Evolutionary conservation across 306 rosid genomes (phyloP).

Genomic region (Vigna angularis): DNA sequence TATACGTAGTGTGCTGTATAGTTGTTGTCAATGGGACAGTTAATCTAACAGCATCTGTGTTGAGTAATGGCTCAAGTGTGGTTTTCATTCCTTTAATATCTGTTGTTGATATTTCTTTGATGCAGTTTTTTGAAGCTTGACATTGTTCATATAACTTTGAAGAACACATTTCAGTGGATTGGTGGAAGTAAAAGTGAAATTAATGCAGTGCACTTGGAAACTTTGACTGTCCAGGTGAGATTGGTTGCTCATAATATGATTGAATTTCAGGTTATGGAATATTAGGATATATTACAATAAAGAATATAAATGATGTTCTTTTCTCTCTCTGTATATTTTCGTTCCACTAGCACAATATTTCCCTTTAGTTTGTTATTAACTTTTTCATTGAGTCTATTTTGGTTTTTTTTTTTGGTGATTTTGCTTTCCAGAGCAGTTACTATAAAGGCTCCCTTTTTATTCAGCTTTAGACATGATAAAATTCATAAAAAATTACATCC

Average conservation of each 20-base stretch:
- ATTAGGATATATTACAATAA: too few relatives aligned
- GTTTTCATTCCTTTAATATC: slow-evolving; percentile 36
- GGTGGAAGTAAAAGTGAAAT: slow-evolving; percentile 85
- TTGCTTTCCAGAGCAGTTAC: too few relatives aligned
- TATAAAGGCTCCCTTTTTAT: too few relatives aligned
- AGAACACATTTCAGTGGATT: slow-evolving; percentile 83
- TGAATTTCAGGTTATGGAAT: slow-evolving; percentile 18
- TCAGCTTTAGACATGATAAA: too few relatives aligned
- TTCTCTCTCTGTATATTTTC: too few relatives aligned
- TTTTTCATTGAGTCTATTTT: too few relatives aligned
- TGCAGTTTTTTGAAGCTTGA: slow-evolving; percentile 97
- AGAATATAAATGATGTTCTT: too few relatives aligned
- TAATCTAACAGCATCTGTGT: slow-evolving; percentile 13
- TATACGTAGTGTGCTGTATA: slow-evolving; percentile 18
- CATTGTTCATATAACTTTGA: slow-evolving; percentile 89
- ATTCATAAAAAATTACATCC: too few relatives aligned
- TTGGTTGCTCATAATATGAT: slow-evolving; percentile 33
- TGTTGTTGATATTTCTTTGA: slow-evolving; percentile 47
- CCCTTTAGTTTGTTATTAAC: too few relatives aligned
- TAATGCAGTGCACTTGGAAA: slow-evolving; percentile 88
- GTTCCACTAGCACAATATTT: too few relatives aligned
- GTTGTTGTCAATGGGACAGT: slow-evolving; percentile 25
- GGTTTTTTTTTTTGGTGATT: too few relatives aligned
- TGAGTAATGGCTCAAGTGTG: slow-evolving; percentile 26
- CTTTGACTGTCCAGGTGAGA: slow-evolving; percentile 77